Conservation (phyloP, 2,329 filamentous ascomycete species). For the Pseudogymnoascus sp. region DNA sequence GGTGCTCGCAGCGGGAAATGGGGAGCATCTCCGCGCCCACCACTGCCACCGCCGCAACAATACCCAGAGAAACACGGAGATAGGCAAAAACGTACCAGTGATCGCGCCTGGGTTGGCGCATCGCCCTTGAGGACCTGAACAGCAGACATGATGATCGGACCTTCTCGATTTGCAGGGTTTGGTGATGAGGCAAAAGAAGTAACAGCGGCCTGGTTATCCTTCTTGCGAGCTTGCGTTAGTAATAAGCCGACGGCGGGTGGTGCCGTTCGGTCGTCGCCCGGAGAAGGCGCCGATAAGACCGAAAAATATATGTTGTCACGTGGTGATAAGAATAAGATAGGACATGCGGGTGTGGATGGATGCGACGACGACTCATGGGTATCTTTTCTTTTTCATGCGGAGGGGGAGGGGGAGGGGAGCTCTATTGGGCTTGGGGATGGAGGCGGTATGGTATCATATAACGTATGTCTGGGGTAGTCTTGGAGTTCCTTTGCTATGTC, state of each 20-base stretch:
- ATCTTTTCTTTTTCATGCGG: not conserved
- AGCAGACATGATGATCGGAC: conserved; percentile 23
- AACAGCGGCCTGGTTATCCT: not conserved
- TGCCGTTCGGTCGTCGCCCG: not conserved
- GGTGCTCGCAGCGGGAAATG: not conserved
- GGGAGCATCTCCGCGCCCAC: not conserved
- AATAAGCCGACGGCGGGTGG: not conserved
- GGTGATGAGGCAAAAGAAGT: not conserved
- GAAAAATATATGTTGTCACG: not conserved
- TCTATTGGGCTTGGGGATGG: not conserved
- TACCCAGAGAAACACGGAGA: not conserved
- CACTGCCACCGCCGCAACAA: not conserved
- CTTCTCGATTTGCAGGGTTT: not conserved
- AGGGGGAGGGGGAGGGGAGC: not conserved
- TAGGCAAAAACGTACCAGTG: conserved; percentile 22
- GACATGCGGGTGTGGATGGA: not conserved
- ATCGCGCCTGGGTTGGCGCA: conserved; percentile 24
- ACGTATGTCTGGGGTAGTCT: not conserved
- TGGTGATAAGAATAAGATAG: not conserved
- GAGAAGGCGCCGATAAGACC: not conserved
- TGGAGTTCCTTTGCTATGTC: not conserved
- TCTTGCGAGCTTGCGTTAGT: not conserved
- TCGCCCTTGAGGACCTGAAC: conserved; percentile 22
- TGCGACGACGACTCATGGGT: not conserved
- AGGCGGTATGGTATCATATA: conserved; percentile 4